Base-by-base conservation (phyloP, 495 filamentous ascomycete genomes). In the Platismatia glauca region DNA sequence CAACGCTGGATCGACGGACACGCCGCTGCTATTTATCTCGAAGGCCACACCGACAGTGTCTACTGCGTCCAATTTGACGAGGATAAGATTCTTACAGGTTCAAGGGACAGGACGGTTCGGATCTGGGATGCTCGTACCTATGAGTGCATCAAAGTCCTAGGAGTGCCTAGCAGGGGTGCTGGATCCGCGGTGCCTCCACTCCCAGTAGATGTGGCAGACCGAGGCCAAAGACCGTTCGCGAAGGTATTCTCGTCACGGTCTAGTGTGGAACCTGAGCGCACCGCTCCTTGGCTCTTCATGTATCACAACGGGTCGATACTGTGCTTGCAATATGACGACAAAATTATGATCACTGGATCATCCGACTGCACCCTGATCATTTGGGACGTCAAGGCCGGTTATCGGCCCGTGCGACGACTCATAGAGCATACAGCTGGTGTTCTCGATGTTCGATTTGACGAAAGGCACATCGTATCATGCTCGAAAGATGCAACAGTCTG, bases 11-110 rank as follows among this genome's bases (percentile, higher is more conserved):
- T 82, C 64, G 74, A 84, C 48, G 88, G 89, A 63, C 82, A 85
- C 59, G 88, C 89, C 31, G 86, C 84, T 48, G 86, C 89, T 0
- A 87, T 95, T 58, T 96, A 95, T 71, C 78, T 97, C 22, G 88
- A 93, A 69, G 94, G 95, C 1, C 94, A 98, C 69, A 82, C 82
- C 15, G 94, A 97, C 72, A 96, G 90, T 65, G 92, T 98, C 31
- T 98, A 98, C 74, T 97, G 94, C 72, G 84, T 93, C 44, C 94
- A 97, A 71, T 98, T 97, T 75, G 94, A 98, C 72, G 92, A 97
- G 72, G 75, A 87, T 68, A 98, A 97, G 71, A 94, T 97, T 66
- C 91, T 98, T 61, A 97, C 95, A 18, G 94, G 94, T 60, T 97
- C 94, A 18, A 86, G 95, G 62, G 94, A 98, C 72, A 88, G 86